Conservation (phyloP, 768 basidiomycete genomes). For the Lyophyllum decastes region DNA sequence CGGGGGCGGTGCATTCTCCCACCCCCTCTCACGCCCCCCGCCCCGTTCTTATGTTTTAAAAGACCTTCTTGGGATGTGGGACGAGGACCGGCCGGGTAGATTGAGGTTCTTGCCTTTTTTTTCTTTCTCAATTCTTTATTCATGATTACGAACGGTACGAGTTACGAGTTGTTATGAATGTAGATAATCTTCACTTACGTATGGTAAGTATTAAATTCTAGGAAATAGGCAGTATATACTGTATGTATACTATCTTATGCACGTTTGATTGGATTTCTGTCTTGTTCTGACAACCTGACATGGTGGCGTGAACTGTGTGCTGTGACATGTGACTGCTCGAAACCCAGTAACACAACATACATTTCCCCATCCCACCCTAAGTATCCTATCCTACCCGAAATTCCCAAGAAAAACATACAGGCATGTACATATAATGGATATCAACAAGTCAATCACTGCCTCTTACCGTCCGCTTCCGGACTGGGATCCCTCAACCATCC, state of each 20-base stretch:
- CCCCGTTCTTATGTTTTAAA: not conserved
- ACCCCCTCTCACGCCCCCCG: not conserved
- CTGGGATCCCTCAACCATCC: constrained; percentile 50
- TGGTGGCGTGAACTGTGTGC: too few species aligned
- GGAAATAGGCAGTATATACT: constrained; percentile 5
- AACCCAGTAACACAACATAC: too few species aligned
- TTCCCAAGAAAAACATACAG: not conserved
- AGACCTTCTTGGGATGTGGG: not conserved
- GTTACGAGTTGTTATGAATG: not conserved
- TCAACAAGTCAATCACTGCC: constrained; percentile 6
- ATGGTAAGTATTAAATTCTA: constrained; percentile 5
- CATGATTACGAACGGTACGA: constrained; percentile 11
- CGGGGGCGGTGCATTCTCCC: not conserved
- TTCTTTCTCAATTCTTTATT: constrained; percentile 1
- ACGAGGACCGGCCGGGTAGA: not conserved
- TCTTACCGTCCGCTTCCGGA: constrained; percentile 18
- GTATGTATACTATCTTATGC: constrained; percentile 10
- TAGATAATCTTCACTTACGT: constrained; percentile 13
- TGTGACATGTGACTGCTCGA: too few species aligned
- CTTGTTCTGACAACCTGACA: too few species aligned
- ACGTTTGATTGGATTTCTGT: not conserved
- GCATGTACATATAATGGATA: not conserved
- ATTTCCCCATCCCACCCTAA: too few species aligned
- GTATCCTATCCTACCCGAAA: not conserved
- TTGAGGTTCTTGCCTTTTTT: not conserved